Base-by-base conservation (phyloP, 2,329 filamentous ascomycete species). In the Aspergillus fructus region DNA sequence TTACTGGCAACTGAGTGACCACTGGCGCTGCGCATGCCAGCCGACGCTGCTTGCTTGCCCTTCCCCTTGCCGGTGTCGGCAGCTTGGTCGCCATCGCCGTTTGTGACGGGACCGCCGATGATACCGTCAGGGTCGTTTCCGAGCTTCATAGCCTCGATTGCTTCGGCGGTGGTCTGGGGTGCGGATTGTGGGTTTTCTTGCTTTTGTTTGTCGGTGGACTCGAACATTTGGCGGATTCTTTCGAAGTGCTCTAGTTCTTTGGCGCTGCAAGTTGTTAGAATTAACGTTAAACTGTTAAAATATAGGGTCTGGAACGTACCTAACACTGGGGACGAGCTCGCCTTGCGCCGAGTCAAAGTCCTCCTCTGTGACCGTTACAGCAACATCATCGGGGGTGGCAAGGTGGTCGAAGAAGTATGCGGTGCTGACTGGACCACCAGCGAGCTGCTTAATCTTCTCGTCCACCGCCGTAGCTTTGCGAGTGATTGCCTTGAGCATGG, bases 401-500 rank as follows among this genome's bases (percentile, higher is more conserved):
- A 90, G 81, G 75, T 97, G 93, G 71, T 99, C 94, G 72, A 99
- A 99, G 78, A 93, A 99, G 76, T 94, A 93, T 0, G 93, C 93
- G 2, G 93, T 96, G 2, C 89, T 90, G 62, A 97, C 84, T 5
- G 82, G 79, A 21, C 73, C 79, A 52, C 71, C 67, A 43, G 80
- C 76, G 48, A 96, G 80, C 4, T 82, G 80, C 21, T 83, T 83
- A 64, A 99, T 89, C 74, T 94, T 94, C 50, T 85, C 81, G 71
- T 99, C 94, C 2, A 97, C 93, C 2, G 85, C 81, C 1, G 86
- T 84, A 2, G 94, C 92, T 71, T 96, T 91, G 5, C 94, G 87
- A 3, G 94, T 99, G 58, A 99, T 93, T 19, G 94, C 94, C 74
- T 99, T 97, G 65, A 99, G 88, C 94, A 99, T 99, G 51, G 94